phyloP scores from a whole-genome alignment of 2,329 filamentous ascomycete genomes.

The Neocatenulostroma microsporum region DNA sequence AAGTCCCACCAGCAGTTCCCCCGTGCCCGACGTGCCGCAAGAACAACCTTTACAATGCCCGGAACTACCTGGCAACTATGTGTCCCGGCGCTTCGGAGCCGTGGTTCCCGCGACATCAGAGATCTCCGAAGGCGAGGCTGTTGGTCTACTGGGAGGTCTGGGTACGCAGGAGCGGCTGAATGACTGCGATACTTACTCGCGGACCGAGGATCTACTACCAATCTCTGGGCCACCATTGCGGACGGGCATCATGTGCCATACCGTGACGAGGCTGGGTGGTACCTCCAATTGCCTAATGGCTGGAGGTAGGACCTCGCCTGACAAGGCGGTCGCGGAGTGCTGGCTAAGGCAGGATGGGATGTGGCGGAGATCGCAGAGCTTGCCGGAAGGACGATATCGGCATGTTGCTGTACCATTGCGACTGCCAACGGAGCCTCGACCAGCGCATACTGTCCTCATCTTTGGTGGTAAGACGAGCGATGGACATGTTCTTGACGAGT shows the following conservation, averaged over 20 bases:
- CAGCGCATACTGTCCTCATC: conserved; percentile 33
- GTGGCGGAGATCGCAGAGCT: conserved; percentile 58
- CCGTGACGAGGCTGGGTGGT: conserved; percentile 57
- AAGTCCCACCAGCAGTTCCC: conserved; percentile 2
- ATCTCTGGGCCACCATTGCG: conserved; percentile 25
- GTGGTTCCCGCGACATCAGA: conserved; percentile 27
- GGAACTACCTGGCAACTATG: conserved; percentile 16
- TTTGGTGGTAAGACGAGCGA: conserved; percentile 41
- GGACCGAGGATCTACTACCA: conserved; percentile 18
- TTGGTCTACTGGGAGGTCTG: conserved; percentile 39
- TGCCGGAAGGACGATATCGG: conserved; percentile 67
- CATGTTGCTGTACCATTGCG: conserved; percentile 55
- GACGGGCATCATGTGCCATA: conserved; percentile 59
- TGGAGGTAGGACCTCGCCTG: conserved; percentile 73
- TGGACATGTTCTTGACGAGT: conserved; percentile 36
- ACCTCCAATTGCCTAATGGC: conserved; percentile 53
- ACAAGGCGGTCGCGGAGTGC: conserved; percentile 60
- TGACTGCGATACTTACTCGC: conserved; percentile 39
- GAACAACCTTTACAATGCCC: conserved; percentile 22
- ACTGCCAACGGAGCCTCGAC: conserved; percentile 23
- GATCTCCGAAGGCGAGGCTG: conserved; percentile 21
- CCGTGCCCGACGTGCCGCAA: conserved; percentile 16
- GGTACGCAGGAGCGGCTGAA: conserved; percentile 42
- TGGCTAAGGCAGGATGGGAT: conserved; percentile 59
- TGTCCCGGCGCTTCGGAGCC: conserved; percentile 34